These are phyloP conservation scores for Paraphaeosphaeria minitans DNA, from an alignment of 2,329 filamentous ascomycete genomes.

Conservation along the genomic window DNA sequence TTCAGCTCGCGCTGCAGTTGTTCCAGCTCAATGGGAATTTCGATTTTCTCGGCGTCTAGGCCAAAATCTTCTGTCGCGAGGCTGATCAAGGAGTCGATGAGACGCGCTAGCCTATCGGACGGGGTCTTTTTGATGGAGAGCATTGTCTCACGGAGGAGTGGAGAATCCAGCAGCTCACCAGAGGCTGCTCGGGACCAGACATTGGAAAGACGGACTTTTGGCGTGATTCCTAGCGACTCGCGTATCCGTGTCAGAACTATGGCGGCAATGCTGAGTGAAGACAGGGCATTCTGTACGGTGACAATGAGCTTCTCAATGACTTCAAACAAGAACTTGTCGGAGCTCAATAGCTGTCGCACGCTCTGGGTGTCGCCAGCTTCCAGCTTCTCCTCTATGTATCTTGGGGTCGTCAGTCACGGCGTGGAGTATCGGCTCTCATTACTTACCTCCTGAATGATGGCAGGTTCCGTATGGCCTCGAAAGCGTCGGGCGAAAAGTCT, in stretches of 20 bases:
- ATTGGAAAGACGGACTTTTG: constrained; percentile 46
- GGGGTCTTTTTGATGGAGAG: constrained; percentile 65
- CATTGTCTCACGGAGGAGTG: constrained; percentile 60
- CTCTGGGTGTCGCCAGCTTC: constrained; percentile 45
- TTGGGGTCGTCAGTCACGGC: constrained; percentile 20
- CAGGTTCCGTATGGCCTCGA: constrained; percentile 70
- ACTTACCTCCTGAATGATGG: constrained; percentile 65
- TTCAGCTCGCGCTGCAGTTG: constrained; percentile 43
- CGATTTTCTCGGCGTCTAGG: neutral
- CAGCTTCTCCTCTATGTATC: constrained; percentile 48
- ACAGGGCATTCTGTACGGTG: constrained; percentile 48
- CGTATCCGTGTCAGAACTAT: constrained; percentile 46
- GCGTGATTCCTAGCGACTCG: constrained; percentile 42
- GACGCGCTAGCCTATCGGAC: constrained; percentile 56
- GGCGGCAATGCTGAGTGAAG: constrained; percentile 47
- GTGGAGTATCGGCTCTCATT: neutral
- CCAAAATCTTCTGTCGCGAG: neutral
- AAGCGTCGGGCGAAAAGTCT: constrained; percentile 63
- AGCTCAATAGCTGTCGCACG: constrained; percentile 63
- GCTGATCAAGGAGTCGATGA: constrained; percentile 48
- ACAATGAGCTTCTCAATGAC: constrained; percentile 46
- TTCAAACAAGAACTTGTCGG: constrained; percentile 61
- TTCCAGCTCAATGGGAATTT: constrained; percentile 28
- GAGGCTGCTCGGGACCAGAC: constrained; percentile 67
- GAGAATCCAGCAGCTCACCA: constrained; percentile 59